Percentiles rank a stretch among this genome's conserved stretches.
Conservation (phyloP, 2,329 filamentous ascomycete species). For the Gremmenia infestans region DNA sequence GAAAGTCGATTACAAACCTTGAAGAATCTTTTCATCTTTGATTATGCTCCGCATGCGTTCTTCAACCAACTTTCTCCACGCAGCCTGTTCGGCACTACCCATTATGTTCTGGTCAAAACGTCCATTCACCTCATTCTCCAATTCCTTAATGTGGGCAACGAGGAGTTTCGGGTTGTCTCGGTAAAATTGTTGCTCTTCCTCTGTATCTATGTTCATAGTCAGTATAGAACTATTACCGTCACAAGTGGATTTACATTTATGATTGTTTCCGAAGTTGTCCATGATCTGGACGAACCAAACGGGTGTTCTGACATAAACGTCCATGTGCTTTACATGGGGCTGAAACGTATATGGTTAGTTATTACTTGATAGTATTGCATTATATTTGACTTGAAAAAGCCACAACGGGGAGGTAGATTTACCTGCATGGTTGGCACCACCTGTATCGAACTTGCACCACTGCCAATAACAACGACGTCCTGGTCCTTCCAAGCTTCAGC, state of each 20-base stretch:
- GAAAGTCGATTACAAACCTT: conserved; percentile 17
- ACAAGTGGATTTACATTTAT: conserved; percentile 29
- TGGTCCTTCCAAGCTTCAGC: conserved; percentile 24
- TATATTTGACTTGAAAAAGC: no score
- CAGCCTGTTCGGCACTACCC: conserved; percentile 36
- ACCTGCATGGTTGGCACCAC: conserved; percentile 29
- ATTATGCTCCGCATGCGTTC: conserved; percentile 45
- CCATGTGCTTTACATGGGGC: conserved; percentile 39
- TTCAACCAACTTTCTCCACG: conserved; percentile 34
- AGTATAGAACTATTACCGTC: no score
- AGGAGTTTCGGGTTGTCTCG: conserved; percentile 34
- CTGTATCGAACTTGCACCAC: conserved; percentile 35
- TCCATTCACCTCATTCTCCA: conserved; percentile 39
- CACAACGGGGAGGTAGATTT: no score
- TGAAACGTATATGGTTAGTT: conserved; percentile 21
- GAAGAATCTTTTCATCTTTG: conserved; percentile 44
- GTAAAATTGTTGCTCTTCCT: conserved; percentile 39
- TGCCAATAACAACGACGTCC: conserved; percentile 36
- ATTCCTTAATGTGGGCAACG: conserved; percentile 19
- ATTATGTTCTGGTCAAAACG: conserved; percentile 43
- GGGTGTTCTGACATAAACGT: conserved; percentile 45
- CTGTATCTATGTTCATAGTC: conserved; percentile 29
- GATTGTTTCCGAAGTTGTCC: conserved; percentile 38
- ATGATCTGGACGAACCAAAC: conserved; percentile 45
- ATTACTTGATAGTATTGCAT: no score